Base-by-base conservation (phyloP, 768 basidiomycete species). In the Gymnopilus junonius region DNA sequence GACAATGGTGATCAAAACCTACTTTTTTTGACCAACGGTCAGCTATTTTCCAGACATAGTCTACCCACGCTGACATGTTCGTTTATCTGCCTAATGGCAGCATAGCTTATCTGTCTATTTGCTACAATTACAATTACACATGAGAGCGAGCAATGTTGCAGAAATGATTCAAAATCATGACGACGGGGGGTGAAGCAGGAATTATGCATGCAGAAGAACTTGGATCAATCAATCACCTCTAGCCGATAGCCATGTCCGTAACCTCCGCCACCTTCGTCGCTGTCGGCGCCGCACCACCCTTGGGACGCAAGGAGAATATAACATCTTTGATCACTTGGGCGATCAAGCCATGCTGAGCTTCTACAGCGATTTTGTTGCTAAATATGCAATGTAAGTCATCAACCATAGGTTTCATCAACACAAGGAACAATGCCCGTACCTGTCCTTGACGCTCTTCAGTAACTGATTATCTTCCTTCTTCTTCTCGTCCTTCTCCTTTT, bases 301-400 rank as follows among this genome's bases (percentile, higher is more conserved):
- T 77, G 12, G 82, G 85, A 14, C 82, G 79, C 76, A 80, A 81
- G 11, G 92, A 94, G 72, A 98, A 97, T 40, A 98, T 85, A 45
- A 94, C 85, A 65, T 97, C 95, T 74, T 99, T 98, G 72, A 99
- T 83, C 5, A 97, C 88, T 72, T 98, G 96, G 2, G 95, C 83
- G 63, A 97, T 95, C 58, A 99, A 86, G 1, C 95, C 96, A 68
- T 98, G 95, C 68, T 97, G 94, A 1, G 93, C 93, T 72, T 98
- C 95, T 4, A 90, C 84, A 0, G 95, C 89, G 58, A 98, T 94
- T 70, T 92, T 95, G 40, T 87, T 89, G 73, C 96, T 98, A 48
- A 56, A 56, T n/a, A 14, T 11, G 37, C 11, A 32, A 50, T 11
- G 2, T 4, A 15, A 12, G 15, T 31, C 29, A 45, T 65, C 3